Evolutionary conservation across 1,284 basidiomycete genomes (phyloP), one percentile per base, ranked within the genome.

Genomic region (Wolfiporia cocos): DNA sequence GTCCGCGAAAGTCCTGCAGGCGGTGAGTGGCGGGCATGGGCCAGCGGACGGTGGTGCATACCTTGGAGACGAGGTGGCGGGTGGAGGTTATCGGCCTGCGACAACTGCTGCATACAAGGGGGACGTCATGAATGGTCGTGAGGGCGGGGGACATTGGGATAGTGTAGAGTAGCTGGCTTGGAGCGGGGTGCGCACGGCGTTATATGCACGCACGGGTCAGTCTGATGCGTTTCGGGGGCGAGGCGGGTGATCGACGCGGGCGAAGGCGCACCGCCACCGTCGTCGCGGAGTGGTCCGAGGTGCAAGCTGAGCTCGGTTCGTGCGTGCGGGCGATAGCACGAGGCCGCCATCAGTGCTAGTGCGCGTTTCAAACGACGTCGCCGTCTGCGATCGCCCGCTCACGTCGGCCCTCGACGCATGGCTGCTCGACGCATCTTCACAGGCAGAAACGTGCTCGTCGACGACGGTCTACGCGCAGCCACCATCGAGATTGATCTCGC

Each of bases 401-500:
- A 15, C 29, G 29, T 37, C 37, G 5, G 3, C 37, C 14, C 23
- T n/a, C 30, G 21, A 22, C 17, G 43, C 34, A 41, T 45, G 41
- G 42, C 22, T 19, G 40, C 34, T 26, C 34, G 26, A 29, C 56
- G 59, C 34, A 58, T 68, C 14, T 62, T 78, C 53, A 70, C 71
- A 32, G 73, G 79, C 33, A 56, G 61, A 24, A 73, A 73, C 31
- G 81, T 87, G 18, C 68, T 92, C 23, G 70, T 61, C 23, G 54
- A 57, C 20, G 61, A 69, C 15, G 53, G 59, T 5, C 77, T 78
- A 0, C 68, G 68, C 28, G 77, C 86, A 3, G 90, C 86, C 14
- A 88, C 88, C 2, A 69, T 93, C 55, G 68, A 81, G 40, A 67
- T 90, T 35, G 76, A 86, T 54, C 59, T 63, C 19, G 43, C 49